phyloP scores from a whole-genome alignment of 768 basidiomycete genomes.

The Boletus rufocinnamomeus region DNA sequence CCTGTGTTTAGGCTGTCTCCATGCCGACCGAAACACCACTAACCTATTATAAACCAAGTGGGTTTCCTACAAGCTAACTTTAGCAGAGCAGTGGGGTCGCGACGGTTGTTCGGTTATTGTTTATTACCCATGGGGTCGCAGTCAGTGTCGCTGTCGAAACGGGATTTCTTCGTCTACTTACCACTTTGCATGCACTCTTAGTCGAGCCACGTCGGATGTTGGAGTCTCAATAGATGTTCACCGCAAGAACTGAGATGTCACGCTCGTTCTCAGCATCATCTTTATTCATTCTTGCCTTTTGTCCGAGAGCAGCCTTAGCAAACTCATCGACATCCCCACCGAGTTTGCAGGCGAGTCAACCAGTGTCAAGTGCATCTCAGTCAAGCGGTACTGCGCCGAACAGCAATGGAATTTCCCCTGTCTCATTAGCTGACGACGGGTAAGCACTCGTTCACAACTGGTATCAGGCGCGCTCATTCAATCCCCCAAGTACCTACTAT shows the following conservation, averaged over 20 bases:
- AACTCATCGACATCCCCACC: constrained; percentile 6
- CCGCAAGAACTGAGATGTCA: constrained; percentile 21
- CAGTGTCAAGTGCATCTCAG: constrained; percentile 15
- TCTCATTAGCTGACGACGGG: constrained; percentile 50
- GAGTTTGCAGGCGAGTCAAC: constrained; percentile 14
- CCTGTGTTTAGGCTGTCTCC: neutral
- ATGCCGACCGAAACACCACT: no score
- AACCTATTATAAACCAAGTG: no score
- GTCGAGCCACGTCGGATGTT: constrained; percentile 23
- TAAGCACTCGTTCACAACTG: constrained; percentile 42
- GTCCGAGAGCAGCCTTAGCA: constrained; percentile 12
- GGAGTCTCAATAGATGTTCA: constrained; percentile 10
- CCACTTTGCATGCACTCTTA: neutral
- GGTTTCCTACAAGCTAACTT: neutral
- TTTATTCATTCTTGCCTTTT: constrained; percentile 13
- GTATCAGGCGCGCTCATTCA: constrained; percentile 8
- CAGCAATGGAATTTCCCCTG: constrained; percentile 42
- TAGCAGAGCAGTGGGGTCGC: neutral
- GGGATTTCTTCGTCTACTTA: neutral
- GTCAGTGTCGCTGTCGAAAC: neutral
- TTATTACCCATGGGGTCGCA: neutral
- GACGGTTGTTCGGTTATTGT: neutral
- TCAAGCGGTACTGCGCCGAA: constrained; percentile 29
- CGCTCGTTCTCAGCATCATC: constrained; percentile 14
- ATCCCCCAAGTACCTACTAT: constrained; percentile 64